phyloP scores from a whole-genome alignment of 2,329 filamentous ascomycete genomes.

The Lasiodiplodia theobromae region DNA sequence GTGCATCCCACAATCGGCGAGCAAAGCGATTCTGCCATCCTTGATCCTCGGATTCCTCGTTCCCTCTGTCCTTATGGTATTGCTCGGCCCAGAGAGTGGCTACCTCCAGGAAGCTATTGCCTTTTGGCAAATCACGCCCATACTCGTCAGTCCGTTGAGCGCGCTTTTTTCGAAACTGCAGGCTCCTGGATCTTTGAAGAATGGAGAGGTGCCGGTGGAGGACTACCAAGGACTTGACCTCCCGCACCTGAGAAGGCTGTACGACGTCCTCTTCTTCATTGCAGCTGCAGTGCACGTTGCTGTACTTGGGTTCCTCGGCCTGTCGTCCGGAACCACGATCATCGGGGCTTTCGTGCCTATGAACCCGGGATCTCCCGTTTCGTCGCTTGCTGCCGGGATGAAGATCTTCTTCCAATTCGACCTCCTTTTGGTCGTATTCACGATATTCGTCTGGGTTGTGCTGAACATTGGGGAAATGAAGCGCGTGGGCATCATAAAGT shows the following conservation, averaged over 20 bases:
- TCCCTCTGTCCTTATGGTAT: neutral
- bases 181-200: neutral
- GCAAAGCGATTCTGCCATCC: neutral
- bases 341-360: neutral
- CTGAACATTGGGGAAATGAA: slow-evolving; percentile 8
- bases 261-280: neutral
- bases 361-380: neutral
- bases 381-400: neutral
- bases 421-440: neutral
- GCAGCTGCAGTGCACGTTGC: neutral
- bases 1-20: neutral
- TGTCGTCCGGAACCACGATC: neutral
- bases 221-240: slow-evolving; percentile 8
- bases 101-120: neutral
- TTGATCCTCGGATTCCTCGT: neutral
- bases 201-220: neutral
- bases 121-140: neutral
- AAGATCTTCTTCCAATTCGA: slow-evolving; percentile 14
- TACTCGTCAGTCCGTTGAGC: neutral
- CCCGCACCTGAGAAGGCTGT: neutral
- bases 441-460: neutral
- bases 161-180: neutral
- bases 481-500: neutral
- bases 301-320: neutral
- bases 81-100: neutral